These are phyloP conservation scores for Lactarius sanguifluus DNA, from an alignment of 768 basidiomycete species.

Conservation along the genomic window DNA sequence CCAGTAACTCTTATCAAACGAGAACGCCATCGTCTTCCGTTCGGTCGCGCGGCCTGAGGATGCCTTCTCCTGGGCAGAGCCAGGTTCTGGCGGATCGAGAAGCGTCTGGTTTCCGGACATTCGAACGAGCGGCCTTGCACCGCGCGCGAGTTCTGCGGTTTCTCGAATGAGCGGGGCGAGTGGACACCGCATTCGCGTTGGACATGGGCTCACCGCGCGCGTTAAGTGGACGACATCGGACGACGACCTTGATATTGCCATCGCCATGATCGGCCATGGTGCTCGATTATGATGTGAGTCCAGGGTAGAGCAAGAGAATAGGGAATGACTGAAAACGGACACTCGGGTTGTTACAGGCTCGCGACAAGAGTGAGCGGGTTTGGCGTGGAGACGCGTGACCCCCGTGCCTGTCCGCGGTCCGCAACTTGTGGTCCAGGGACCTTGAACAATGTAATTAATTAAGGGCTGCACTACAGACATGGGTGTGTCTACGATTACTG, in stretches of 20 bases:
- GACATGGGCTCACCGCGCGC: slow-evolving; percentile 68
- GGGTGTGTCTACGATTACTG: background rate
- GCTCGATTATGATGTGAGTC: slow-evolving; percentile 27
- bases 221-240: slow-evolving; percentile 97
- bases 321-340: background rate
- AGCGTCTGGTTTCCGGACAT: slow-evolving; percentile 95
- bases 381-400: slow-evolving; percentile 13
- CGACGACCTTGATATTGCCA: slow-evolving; percentile 89
- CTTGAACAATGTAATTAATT: background rate
- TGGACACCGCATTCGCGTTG: slow-evolving; percentile 2
- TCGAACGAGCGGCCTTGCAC: slow-evolving; percentile 90
- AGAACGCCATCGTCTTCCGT: slow-evolving; percentile 85
- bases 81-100: slow-evolving; percentile 83
- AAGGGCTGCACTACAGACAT: background rate
- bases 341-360: background rate
- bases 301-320: slow-evolving; percentile 6
- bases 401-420: background rate
- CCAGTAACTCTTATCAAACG: slow-evolving; percentile 98
- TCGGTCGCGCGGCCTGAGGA: slow-evolving; percentile 83
- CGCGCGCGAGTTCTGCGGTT: slow-evolving; percentile 80
- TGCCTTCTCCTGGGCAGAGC: slow-evolving; percentile 51
- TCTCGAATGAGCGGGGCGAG: background rate
- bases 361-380: slow-evolving; percentile 7
- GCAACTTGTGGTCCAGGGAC: background rate
- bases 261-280: slow-evolving; percentile 76